These are phyloP conservation scores for Coniophora puteana DNA, from an alignment of 1,284 basidiomycete genomes.

Conservation along the genomic window DNA sequence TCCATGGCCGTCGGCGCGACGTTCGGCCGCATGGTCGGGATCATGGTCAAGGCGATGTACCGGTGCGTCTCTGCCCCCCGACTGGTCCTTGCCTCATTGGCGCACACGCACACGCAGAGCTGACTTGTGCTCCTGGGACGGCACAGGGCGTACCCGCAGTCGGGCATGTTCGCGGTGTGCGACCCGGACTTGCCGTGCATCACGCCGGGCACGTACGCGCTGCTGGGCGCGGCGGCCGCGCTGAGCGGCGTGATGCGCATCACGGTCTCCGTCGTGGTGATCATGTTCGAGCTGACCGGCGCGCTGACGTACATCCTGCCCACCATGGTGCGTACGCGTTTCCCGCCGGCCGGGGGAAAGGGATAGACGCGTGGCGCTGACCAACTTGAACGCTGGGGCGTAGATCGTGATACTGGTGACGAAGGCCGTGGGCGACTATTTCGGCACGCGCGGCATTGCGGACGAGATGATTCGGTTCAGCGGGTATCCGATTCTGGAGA, in stretches of 20 bases:
- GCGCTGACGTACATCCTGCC: constrained; percentile 97
- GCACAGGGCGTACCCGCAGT: constrained; percentile 74
- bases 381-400: constrained; percentile 5
- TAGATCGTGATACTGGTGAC: constrained; percentile 95
- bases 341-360: constrained; percentile 1
- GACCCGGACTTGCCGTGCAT: constrained; percentile 93
- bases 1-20: constrained; percentile 98
- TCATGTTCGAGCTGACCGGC: constrained; percentile 98
- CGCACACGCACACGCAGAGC: too few species aligned
- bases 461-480: constrained; percentile 98
- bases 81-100: not conserved
- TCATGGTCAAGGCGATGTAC: constrained; percentile 91
- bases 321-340: constrained; percentile 74
- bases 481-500: constrained; percentile 94
- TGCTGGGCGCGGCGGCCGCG: constrained; percentile 93
- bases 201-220: constrained; percentile 96
- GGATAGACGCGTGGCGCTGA: not conserved
- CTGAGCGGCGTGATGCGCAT: constrained; percentile 95
- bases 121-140: too few species aligned
- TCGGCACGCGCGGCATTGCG: constrained; percentile 91
- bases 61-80: constrained; percentile 51
- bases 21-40: constrained; percentile 95
- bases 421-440: constrained; percentile 95
- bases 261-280: constrained; percentile 97
- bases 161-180: constrained; percentile 88